phyloP scores from a whole-genome alignment of 371 early-diverging fungal genomes.

The Lichtheimia ornata region DNA sequence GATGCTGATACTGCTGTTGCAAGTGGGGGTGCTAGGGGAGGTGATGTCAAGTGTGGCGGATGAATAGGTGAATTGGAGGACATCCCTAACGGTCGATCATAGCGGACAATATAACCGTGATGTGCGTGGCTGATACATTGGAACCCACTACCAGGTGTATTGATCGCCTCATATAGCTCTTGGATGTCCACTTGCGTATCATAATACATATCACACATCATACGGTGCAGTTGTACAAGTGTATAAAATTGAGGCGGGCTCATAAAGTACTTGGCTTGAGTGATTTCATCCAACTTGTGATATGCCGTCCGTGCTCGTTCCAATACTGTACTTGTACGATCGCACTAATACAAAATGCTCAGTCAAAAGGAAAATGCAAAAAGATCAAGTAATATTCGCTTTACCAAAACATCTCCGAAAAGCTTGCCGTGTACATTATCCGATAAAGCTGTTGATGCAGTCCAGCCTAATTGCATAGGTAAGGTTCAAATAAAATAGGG shows the following conservation, averaged over 20 bases:
- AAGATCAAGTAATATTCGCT: background rate
- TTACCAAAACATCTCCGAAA: constrained; percentile 44
- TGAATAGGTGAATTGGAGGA: background rate
- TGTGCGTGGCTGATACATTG: constrained; percentile 33
- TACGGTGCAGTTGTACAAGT: constrained; percentile 31
- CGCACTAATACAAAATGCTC: constrained; percentile 11
- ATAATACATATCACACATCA: constrained; percentile 33
- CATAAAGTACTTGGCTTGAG: constrained; percentile 21
- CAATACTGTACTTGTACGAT: constrained; percentile 25
- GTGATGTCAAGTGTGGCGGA: constrained; percentile 1
- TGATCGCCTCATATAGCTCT: constrained; percentile 32
- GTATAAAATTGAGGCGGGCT: constrained; percentile 27
- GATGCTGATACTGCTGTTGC: background rate
- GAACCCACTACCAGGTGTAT: constrained; percentile 28
- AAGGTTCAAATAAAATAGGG: background rate
- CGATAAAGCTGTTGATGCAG: constrained; percentile 33
- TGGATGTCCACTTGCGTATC: constrained; percentile 27
- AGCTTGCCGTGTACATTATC: constrained; percentile 39
- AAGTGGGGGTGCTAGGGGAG: background rate
- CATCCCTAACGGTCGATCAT: constrained; percentile 8
- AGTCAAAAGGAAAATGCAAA: background rate
- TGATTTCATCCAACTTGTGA: constrained; percentile 33
- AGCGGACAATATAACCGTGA: constrained; percentile 33
- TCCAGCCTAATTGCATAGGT: constrained; percentile 32
- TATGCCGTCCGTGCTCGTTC: constrained; percentile 36